Evolutionary conservation across 345 rosid genomes (phyloP).

Genomic region (Limnanthes douglasii): DNA sequence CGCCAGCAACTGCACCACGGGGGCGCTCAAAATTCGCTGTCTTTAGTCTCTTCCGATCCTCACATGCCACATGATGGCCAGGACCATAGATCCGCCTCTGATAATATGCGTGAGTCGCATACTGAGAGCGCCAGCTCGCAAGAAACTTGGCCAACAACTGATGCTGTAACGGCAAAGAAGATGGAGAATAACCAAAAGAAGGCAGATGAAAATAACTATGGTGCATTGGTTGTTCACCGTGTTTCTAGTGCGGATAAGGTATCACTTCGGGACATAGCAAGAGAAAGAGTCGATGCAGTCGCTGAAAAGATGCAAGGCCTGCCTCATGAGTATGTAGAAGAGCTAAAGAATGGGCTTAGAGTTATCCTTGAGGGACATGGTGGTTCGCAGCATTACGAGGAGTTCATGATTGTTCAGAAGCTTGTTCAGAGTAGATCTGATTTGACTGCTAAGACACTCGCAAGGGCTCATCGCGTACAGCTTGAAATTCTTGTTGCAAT

Average conservation of each 20-base stretch:
- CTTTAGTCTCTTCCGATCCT: slow-evolving; percentile 52
- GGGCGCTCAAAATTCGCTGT: slow-evolving; percentile 14
- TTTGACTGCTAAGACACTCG: slow-evolving; percentile 62
- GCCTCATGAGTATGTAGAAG: slow-evolving; percentile 70
- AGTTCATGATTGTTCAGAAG: slow-evolving; percentile 66
- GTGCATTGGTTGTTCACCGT: slow-evolving; percentile 47
- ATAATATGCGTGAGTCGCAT: slow-evolving; percentile 72
- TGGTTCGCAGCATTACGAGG: slow-evolving; percentile 68
- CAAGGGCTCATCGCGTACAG: slow-evolving; percentile 69
- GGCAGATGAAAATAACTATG: slow-evolving; percentile 44
- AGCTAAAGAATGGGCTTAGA: slow-evolving; percentile 66
- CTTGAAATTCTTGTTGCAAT: slow-evolving; percentile 86
- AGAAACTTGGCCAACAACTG: slow-evolving; percentile 87
- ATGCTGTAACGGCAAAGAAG: slow-evolving; percentile 39
- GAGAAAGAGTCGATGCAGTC: slow-evolving; percentile 69
- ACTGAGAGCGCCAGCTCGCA: slow-evolving; percentile 94
- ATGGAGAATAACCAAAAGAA: slow-evolving; percentile 61
- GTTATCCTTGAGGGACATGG: slow-evolving; percentile 74
- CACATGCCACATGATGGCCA: slow-evolving; percentile 40
- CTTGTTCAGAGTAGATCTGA: slow-evolving; percentile 68
- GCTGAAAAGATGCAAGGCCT: slow-evolving; percentile 61
- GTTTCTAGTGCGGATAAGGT: slow-evolving; percentile 63
- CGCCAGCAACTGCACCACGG: slow-evolving; percentile 61
- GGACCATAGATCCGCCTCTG: slow-evolving; percentile 59
- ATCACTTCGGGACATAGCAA: slow-evolving; percentile 65